These are phyloP conservation scores for Symbiodinium pilosum DNA, from an alignment of 73 alveolate genomes.

Conservation along the genomic window DNA sequence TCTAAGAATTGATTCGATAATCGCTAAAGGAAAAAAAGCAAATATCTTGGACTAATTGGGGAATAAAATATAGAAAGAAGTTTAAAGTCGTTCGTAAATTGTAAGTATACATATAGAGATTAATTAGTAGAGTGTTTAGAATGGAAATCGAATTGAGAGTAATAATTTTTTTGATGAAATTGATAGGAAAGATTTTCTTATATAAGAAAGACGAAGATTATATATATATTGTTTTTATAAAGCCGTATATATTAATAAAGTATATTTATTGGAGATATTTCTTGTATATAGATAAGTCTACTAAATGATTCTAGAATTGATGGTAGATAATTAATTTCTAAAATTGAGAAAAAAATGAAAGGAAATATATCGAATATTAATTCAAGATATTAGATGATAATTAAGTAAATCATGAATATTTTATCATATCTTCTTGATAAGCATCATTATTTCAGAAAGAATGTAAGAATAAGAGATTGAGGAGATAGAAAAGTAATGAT, in stretches of 20 bases:
- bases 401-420: neutral
- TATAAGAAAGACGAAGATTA: neutral
- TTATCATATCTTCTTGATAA: neutral
- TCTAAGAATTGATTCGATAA: neutral
- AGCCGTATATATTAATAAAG: no score
- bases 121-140: neutral
- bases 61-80: no score
- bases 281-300: no score
- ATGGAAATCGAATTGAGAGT: neutral
- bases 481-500: neutral
- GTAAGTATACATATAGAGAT: neutral
- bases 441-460: neutral
- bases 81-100: neutral
- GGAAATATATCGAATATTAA: neutral
- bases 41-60: neutral
- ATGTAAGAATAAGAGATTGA: neutral
- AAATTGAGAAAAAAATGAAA: no score
- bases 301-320: neutral
- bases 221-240: no score
- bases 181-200: no score
- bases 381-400: neutral
- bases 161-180: no score
- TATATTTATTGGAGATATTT: no score
- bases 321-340: neutral
- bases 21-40: neutral